phyloP scores from a whole-genome alignment of 2,329 filamentous ascomycete genomes.

The Fusarium mundagurra region DNA sequence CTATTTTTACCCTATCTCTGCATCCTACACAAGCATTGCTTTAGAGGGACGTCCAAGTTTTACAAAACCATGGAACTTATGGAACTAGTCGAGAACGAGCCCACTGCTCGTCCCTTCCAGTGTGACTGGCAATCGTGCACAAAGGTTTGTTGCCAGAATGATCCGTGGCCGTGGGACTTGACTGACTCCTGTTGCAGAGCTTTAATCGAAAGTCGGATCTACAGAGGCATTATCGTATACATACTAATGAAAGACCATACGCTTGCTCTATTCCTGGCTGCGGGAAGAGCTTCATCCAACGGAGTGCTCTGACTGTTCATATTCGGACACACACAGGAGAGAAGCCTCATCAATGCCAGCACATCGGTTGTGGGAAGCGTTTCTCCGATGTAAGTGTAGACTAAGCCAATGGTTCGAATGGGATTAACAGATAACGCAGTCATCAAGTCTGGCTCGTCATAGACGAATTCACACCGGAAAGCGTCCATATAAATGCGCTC shows the following conservation, averaged over 20 bases:
- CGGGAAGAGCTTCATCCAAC: constrained; percentile 76
- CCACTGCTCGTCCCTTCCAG: constrained; percentile 69
- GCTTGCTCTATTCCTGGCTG: constrained; percentile 68
- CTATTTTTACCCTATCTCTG: not conserved
- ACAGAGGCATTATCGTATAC: constrained; percentile 75
- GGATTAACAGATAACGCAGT: constrained; percentile 53
- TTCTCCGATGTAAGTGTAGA: constrained; percentile 71
- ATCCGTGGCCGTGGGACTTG: not conserved
- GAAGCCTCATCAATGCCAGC: constrained; percentile 75
- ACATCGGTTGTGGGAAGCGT: constrained; percentile 72
- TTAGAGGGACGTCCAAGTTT: not conserved
- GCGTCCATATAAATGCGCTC: constrained; percentile 71
- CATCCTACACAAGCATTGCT: not conserved
- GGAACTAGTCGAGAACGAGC: constrained; percentile 72
- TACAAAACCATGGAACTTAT: constrained; percentile 65
- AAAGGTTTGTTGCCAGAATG: constrained; percentile 59
- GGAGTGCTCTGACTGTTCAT: constrained; percentile 76
- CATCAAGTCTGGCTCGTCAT: constrained; percentile 72
- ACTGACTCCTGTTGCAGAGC: constrained; percentile 57
- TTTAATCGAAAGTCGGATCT: constrained; percentile 79
- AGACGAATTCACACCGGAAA: constrained; percentile 74
- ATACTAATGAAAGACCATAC: constrained; percentile 76
- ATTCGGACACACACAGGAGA: constrained; percentile 77
- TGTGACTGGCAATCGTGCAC: constrained; percentile 71
- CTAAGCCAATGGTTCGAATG: not conserved